phyloP scores from a whole-genome alignment of 192 early-diverging fungal genomes.

The Pilaira anomala region DNA sequence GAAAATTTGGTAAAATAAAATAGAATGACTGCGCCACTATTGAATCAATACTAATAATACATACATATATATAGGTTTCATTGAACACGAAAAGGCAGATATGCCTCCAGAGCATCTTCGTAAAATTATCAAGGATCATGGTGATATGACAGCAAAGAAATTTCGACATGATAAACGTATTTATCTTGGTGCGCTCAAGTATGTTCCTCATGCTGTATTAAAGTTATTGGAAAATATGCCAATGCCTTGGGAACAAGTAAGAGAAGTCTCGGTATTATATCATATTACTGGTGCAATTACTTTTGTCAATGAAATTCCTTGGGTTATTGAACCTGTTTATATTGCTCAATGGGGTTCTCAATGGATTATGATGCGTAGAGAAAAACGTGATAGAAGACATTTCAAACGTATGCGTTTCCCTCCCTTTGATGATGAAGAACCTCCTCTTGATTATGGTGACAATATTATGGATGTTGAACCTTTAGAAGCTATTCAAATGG shows the following conservation, averaged over 20 bases:
- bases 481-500: constrained; percentile 98
- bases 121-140: constrained; percentile 99
- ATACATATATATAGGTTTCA: constrained; percentile 53
- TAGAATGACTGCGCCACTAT: neutral
- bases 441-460: constrained; percentile 97
- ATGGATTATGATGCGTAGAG: constrained; percentile 99
- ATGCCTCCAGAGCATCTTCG: constrained; percentile 98
- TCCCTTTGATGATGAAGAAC: constrained; percentile 98
- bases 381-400: constrained; percentile 95
- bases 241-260: constrained; percentile 99
- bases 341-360: constrained; percentile 99
- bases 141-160: constrained; percentile 98
- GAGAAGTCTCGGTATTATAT: constrained; percentile 94
- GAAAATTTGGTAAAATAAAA: constrained; percentile 68
- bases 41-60: neutral
- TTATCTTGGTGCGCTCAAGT: constrained; percentile 97
- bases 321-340: constrained; percentile 97
- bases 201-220: constrained; percentile 96
- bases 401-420: constrained; percentile 99
- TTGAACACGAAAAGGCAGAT: constrained; percentile 90
- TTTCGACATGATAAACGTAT: constrained; percentile 97
- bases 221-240: constrained; percentile 99
- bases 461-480: constrained; percentile 98
- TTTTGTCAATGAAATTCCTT: constrained; percentile 94
- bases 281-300: constrained; percentile 99